Evolutionary conservation across 2,329 filamentous ascomycete species (phyloP).

Genomic region (Botryotinia convoluta): DNA sequence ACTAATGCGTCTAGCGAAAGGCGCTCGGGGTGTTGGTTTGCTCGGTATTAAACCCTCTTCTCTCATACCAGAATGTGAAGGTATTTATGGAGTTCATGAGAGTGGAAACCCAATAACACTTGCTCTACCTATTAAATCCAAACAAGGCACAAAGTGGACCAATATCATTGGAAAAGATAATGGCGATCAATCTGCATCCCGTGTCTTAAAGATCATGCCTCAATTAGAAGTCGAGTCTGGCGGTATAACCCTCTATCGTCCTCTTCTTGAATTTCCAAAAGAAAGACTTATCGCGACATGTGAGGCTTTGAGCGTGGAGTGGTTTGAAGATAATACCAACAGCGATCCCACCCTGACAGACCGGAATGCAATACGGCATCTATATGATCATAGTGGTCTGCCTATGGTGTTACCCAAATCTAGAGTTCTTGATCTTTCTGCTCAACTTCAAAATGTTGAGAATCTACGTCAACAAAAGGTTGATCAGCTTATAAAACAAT

Average conservation of each 20-base stretch:
- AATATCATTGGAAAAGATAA: neutral
- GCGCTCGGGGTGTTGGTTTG: conserved; percentile 68
- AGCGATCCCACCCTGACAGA: conserved; percentile 70
- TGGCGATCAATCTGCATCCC: neutral
- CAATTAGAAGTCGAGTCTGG: conserved; percentile 50
- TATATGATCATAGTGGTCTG: conserved; percentile 57
- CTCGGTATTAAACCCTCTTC: conserved; percentile 63
- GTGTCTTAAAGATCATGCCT: neutral
- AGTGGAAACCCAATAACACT: conserved; percentile 48
- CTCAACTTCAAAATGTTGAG: conserved; percentile 46
- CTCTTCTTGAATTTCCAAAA: conserved; percentile 70
- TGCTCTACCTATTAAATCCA: neutral
- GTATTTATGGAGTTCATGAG: conserved; percentile 67
- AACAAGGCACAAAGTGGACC: neutral
- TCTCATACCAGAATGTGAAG: conserved; percentile 81
- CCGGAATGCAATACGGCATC: conserved; percentile 75
- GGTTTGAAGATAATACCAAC: conserved; percentile 88
- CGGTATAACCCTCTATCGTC: conserved; percentile 65
- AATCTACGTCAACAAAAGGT: conserved; percentile 50
- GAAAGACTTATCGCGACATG: conserved; percentile 73
- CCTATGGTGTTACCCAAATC: conserved; percentile 68
- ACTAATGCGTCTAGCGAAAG: conserved; percentile 69
- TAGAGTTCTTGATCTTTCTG: conserved; percentile 60
- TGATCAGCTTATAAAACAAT: conserved; percentile 50
- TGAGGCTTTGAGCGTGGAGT: conserved; percentile 60